Evolutionary conservation across 83 land plant genomes (phyloP).

Genomic region (Isoetes engelmannii): DNA sequence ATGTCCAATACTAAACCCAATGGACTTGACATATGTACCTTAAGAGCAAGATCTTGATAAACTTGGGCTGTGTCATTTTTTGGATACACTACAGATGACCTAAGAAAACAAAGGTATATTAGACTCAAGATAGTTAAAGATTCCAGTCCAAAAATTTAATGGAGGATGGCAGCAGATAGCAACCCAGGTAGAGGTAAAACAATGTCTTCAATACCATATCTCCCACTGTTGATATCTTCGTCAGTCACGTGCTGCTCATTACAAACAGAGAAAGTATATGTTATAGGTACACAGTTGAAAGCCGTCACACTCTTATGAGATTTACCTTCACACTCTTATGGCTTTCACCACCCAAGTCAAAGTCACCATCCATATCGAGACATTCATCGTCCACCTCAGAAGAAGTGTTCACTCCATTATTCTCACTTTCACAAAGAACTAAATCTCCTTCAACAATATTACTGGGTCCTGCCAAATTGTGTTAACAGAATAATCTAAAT

Average conservation of each 20-base stretch:
- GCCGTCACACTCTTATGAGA: not conserved
- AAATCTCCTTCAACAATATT: conserved; percentile 33
- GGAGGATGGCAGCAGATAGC: conserved; percentile 4
- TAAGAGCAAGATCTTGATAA: conserved; percentile 66
- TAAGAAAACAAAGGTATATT: conserved; percentile 14
- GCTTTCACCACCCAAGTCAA: conserved; percentile 18
- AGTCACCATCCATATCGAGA: conserved; percentile 7
- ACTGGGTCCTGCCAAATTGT: conserved; percentile 18
- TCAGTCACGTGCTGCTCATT: conserved; percentile 37
- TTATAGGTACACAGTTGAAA: not conserved
- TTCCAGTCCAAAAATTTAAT: not conserved
- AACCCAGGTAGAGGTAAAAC: conserved; percentile 75
- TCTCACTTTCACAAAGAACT: conserved; percentile 15
- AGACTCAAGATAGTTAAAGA: too few species aligned
- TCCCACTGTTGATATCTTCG: conserved; percentile 42
- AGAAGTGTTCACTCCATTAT: not conserved
- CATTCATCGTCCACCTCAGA: conserved; percentile 11
- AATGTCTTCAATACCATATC: conserved; percentile 47
- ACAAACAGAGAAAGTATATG: not conserved
- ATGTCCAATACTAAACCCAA: not conserved
- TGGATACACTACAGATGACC: conserved; percentile 60
- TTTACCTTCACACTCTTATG: conserved; percentile 22
- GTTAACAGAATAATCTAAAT: too few species aligned
- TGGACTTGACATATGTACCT: conserved; percentile 33
- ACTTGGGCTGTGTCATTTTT: conserved; percentile 55